Percentiles rank a stretch among this genome's conserved stretches.
phyloP scores from a whole-genome alignment of 148 eudicot genomes.

The Rhododendron simsii region DNA sequence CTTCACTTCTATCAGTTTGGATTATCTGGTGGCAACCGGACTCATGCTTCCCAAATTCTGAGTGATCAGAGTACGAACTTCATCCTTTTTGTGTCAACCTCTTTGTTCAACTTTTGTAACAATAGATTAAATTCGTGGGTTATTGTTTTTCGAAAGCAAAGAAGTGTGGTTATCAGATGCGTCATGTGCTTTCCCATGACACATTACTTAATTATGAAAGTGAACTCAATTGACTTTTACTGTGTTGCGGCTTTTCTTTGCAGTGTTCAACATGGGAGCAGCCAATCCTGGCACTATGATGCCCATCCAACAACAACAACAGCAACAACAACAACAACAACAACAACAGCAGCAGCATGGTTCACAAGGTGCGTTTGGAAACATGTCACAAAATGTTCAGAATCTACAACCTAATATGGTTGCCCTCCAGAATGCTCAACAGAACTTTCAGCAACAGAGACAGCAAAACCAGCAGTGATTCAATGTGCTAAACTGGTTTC shows the following conservation, averaged over 20 bases:
- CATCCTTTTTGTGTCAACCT: background rate
- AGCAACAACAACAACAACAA: conserved; percentile 44
- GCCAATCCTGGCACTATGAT: conserved; percentile 64
- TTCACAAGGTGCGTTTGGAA: conserved; percentile 73
- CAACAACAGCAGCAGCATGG: conserved; percentile 41
- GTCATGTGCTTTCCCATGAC: background rate
- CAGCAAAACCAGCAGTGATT: conserved; percentile 71
- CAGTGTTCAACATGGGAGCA: conserved; percentile 83
- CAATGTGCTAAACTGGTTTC: background rate
- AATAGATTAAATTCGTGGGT: background rate
- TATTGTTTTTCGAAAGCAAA: background rate
- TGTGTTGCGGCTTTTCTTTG: conserved; percentile 11
- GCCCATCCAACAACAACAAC: conserved; percentile 73
- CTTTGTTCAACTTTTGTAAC: background rate
- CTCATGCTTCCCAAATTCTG: conserved; percentile 69
- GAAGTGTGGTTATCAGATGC: background rate
- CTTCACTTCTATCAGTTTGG: conserved; percentile 47
- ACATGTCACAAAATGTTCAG: conserved; percentile 61
- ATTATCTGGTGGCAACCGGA: conserved; percentile 60
- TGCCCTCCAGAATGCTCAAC: conserved; percentile 54
- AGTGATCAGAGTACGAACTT: conserved; percentile 73
- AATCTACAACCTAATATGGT: conserved; percentile 65
- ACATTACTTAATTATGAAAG: background rate
- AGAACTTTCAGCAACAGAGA: conserved; percentile 84
- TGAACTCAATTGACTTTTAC: background rate